A percentile compares a stretch with the other conserved stretches of the same genome.
These are phyloP conservation scores for Thelonectria rubi DNA, from an alignment of 2,329 filamentous ascomycete species.

Conservation along the genomic window DNA sequence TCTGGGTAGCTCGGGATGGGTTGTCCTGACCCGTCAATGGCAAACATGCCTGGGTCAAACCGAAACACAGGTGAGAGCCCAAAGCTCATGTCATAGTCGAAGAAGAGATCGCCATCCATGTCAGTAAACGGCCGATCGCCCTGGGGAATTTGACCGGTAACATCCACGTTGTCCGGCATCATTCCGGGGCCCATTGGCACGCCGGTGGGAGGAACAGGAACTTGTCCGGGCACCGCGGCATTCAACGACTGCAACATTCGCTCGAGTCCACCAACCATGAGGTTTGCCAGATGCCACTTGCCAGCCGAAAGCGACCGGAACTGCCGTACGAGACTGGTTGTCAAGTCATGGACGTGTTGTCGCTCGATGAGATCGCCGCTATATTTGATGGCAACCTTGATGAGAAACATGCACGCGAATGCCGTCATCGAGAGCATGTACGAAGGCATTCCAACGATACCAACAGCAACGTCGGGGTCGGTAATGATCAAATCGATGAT, in stretches of 20 bases:
- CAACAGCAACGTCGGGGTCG: conserved; percentile 53
- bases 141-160: conserved; percentile 30
- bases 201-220: conserved; percentile 18
- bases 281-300: conserved; percentile 57
- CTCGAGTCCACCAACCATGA: conserved; percentile 59
- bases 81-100: conserved; percentile 45
- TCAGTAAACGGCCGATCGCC: conserved; percentile 37
- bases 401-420: conserved; percentile 61
- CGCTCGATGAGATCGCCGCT: conserved; percentile 54
- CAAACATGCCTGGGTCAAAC: conserved; percentile 41
- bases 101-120: conserved; percentile 41
- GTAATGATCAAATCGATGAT: conserved; percentile 56
- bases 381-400: conserved; percentile 57
- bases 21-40: conserved; percentile 38
- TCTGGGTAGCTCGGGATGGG: conserved; percentile 39
- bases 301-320: conserved; percentile 54
- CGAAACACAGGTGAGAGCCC: conserved; percentile 41
- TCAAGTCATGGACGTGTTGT: conserved; percentile 50
- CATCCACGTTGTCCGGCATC: conserved; percentile 29
- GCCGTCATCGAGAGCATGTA: conserved; percentile 63
- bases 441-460: conserved; percentile 56
- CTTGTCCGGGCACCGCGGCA: conserved; percentile 26
- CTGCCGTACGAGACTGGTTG: conserved; percentile 50
- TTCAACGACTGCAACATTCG: conserved; percentile 46
- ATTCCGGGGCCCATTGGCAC: conserved; percentile 22